A percentile compares a stretch with the other conserved stretches of the same genome.
These are phyloP conservation scores for Trypanosoma avium DNA, from an alignment of 208 protist genomes.

Conservation along the genomic window DNA sequence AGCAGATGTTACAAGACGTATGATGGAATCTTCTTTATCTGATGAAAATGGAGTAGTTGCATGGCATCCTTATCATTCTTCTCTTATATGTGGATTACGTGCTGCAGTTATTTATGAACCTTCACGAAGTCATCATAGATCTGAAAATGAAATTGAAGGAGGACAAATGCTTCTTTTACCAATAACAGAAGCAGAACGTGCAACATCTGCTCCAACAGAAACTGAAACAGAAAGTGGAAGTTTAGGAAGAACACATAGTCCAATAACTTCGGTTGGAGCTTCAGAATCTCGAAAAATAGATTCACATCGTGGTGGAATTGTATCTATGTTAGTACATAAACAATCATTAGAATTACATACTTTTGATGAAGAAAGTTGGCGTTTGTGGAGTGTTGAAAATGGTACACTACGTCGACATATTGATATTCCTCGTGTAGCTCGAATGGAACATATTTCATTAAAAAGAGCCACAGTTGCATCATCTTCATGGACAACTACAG, in stretches of 20 bases:
- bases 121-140: conserved; percentile 12
- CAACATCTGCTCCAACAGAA: not conserved
- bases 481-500: conserved; percentile 61
- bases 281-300: not conserved
- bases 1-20: conserved; percentile 60
- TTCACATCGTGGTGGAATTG: conserved; percentile 45
- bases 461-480: conserved; percentile 42
- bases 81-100: conserved; percentile 68
- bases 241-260: not conserved
- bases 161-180: no score
- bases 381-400: conserved; percentile 53
- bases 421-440: conserved; percentile 43
- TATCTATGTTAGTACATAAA: conserved; percentile 37
- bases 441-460: conserved; percentile 41
- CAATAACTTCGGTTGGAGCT: not conserved
- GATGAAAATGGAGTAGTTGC: conserved; percentile 71
- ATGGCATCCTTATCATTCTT: conserved; percentile 43
- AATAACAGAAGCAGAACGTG: not conserved
- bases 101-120: conserved; percentile 69
- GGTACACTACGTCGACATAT: conserved; percentile 38
- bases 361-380: conserved; percentile 67
- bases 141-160: conserved; percentile 1
- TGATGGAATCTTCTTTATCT: conserved; percentile 48
- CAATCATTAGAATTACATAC: conserved; percentile 51
- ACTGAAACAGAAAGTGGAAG: not conserved